Conservation (phyloP, 2,329 filamentous ascomycete genomes). For the Zarea fungicola region DNA sequence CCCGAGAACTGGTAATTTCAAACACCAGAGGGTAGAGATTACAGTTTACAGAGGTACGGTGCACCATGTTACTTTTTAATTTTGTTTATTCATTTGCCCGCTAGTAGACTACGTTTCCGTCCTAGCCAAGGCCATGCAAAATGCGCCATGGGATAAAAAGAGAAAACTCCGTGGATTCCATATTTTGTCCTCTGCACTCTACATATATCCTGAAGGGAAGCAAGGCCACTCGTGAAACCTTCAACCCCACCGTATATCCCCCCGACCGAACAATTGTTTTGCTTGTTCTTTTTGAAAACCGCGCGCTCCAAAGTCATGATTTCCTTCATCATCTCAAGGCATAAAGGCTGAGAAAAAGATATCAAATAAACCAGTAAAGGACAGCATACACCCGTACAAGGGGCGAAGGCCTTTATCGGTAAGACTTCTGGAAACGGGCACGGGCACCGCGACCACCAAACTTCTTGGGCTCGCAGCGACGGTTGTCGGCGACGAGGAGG, state of each 20-base stretch:
- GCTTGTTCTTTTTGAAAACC: neutral
- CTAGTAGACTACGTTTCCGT: constrained; percentile 5
- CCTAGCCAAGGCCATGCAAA: constrained; percentile 14
- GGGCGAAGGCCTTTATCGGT: constrained; percentile 65
- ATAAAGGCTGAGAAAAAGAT: neutral
- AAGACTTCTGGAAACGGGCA: constrained; percentile 97
- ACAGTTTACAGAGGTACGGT: neutral
- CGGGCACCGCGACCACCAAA: constrained; percentile 90
- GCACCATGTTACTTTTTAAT: neutral
- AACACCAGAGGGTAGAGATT: too few relatives aligned
- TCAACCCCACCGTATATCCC: neutral
- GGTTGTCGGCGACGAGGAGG: constrained; percentile 97
- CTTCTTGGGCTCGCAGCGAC: constrained; percentile 99
- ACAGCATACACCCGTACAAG: neutral
- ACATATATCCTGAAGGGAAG: neutral
- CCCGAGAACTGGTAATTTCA: too few relatives aligned
- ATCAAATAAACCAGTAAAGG: neutral
- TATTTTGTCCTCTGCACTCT: constrained; percentile 9
- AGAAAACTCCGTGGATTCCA: neutral
- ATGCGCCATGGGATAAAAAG: constrained; percentile 9
- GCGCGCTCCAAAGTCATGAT: constrained; percentile 9
- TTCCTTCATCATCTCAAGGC: neutral
- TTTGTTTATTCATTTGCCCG: constrained; percentile 12
- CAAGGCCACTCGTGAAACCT: constrained; percentile 1
- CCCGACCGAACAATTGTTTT: neutral